Evolutionary conservation across 768 basidiomycete species (phyloP), one percentile per base, ranked within the genome.

Genomic region (Hemileccinum rubropunctum): DNA sequence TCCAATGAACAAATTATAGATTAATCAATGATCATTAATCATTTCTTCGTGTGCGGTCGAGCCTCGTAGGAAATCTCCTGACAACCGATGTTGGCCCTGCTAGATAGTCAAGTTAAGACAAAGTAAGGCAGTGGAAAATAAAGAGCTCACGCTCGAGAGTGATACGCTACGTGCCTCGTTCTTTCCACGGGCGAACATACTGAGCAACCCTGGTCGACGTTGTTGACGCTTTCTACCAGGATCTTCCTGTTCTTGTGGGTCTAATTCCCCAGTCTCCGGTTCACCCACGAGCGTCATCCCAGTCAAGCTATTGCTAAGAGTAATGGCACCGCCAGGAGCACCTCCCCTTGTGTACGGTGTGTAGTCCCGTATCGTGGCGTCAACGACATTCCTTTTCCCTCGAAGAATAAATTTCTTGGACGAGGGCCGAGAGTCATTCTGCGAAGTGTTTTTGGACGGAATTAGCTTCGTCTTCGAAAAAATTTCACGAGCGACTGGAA

Each of bases 401-500:
- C 65, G 56, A 27, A 58, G 41, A 17, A 39, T 40, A 28, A 57
- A 26, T 43, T 49, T 67, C 50, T 59, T 66, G 20, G 61, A 53
- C 6, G 58, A 34, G 6, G 53, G 37, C 14, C 68, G 65, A 6
- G 56, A 30, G 27, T 71, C 71, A 14, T 53, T 60, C 27, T 66
- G 67, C 17, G 63, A 49, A 35, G 53, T 48, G 32, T 62, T 71
- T 53, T 61, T 70, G 56, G 72, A 67, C 10, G 80, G 72, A 44
- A 82, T 80, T 72, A 82, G 79, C 60, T 86, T 88, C 8, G 88
- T 89, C 66, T 90, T 90, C 17, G 85, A 78, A 46, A 90, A 76
- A 20, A 90, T 72, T 65, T 90, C 87, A 42, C 84, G 82, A 14
- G 88, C 88, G 6, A 89, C 86, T 6, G 87, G 87, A 14, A 89